Evolutionary conservation across 2,329 filamentous ascomycete species (phyloP).

Genomic region (Monosporascus sp.): DNA sequence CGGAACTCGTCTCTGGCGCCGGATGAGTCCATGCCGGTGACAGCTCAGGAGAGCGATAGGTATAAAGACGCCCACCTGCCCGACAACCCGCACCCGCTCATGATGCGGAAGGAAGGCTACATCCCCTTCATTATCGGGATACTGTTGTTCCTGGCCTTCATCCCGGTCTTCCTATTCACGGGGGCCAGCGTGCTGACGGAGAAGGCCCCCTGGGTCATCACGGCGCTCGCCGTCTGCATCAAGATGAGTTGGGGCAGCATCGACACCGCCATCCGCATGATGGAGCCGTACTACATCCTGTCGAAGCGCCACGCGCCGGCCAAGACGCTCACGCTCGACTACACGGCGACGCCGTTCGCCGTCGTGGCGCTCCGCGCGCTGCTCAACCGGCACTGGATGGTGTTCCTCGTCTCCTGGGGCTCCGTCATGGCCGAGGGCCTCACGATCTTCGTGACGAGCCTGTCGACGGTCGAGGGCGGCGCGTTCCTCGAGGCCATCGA

Average conservation of each 20-base stretch:
- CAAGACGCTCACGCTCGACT: slow-evolving; percentile 64
- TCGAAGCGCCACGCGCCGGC: slow-evolving; percentile 60
- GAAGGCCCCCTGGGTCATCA: slow-evolving; percentile 60
- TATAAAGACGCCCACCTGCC: slow-evolving; percentile 45
- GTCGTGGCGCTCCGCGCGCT: slow-evolving; percentile 58
- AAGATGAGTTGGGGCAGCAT: slow-evolving; percentile 65
- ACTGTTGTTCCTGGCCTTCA: slow-evolving; percentile 47
- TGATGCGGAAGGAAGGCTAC: slow-evolving; percentile 56
- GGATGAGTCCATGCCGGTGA: slow-evolving; percentile 44
- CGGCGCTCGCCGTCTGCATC: slow-evolving; percentile 58
- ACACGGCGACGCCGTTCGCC: slow-evolving; percentile 65
- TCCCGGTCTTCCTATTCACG: slow-evolving; percentile 60
- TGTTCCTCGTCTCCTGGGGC: slow-evolving; percentile 64
- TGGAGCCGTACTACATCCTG: slow-evolving; percentile 70
- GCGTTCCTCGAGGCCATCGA: slow-evolving; percentile 43
- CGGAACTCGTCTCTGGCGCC: slow-evolving; percentile 67
- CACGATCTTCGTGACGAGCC: slow-evolving; percentile 61
- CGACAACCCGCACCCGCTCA: slow-evolving; percentile 62
- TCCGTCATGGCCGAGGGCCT: slow-evolving; percentile 68
- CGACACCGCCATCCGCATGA: slow-evolving; percentile 65
- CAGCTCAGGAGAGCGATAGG: slow-evolving; percentile 36
- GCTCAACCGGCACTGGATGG: slow-evolving; percentile 57
- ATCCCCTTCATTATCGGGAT: slow-evolving; percentile 57
- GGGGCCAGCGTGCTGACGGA: slow-evolving; percentile 49
- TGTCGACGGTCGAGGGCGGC: slow-evolving; percentile 58